phyloP scores from a whole-genome alignment of 2,329 filamentous ascomycete genomes.

The Lasiodiplodia sp. region DNA sequence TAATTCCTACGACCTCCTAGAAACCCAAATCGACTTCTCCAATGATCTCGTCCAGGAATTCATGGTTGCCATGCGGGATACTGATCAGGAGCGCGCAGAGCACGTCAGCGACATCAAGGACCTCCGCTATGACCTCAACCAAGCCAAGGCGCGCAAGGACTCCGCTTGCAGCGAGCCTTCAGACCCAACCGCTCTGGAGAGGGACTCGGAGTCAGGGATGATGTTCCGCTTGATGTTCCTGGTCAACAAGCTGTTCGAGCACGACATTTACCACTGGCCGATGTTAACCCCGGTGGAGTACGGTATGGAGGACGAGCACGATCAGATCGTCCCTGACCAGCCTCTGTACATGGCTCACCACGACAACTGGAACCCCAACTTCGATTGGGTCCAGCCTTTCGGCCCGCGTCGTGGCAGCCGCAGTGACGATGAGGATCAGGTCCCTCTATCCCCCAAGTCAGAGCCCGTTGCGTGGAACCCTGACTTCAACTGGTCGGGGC shows the following conservation, averaged over 20 bases:
- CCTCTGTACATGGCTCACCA: not conserved
- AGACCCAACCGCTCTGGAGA: too few relatives aligned
- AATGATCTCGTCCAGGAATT: not conserved
- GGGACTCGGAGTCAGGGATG: not conserved
- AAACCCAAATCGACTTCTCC: accelerated
- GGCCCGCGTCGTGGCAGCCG: too few relatives aligned
- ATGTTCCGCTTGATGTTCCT: not conserved
- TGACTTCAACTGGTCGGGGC: not conserved
- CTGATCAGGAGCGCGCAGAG: not conserved
- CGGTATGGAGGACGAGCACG: not conserved
- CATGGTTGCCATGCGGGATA: not conserved
- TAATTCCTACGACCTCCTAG: not conserved
- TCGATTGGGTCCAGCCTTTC: not conserved
- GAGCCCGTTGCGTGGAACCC: not conserved
- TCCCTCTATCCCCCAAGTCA: not conserved
- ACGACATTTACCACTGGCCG: not conserved
- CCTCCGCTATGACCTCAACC: not conserved
- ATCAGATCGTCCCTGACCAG: not conserved
- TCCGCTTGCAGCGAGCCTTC: not conserved
- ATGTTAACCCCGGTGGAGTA: not conserved
- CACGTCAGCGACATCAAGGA: not conserved
- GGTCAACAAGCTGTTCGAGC: not conserved
- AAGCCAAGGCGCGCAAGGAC: not conserved
- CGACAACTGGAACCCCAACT: not conserved
- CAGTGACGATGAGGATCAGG: not conserved